Base-by-base conservation (phyloP, 1,284 basidiomycete genomes). In the Afroboletus lepidellus region DNA sequence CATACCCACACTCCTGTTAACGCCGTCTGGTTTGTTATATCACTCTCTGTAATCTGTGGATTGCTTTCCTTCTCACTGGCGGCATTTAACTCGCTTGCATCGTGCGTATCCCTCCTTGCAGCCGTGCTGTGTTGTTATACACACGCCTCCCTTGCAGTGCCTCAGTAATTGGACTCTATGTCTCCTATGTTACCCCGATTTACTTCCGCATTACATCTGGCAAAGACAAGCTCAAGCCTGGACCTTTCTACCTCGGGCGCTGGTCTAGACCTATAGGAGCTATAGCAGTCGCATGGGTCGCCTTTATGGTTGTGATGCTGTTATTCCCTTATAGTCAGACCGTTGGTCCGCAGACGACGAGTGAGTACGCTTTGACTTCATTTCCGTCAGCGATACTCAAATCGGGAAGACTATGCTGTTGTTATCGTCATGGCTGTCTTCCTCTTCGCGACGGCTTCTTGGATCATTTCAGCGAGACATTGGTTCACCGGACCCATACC, bases 1-100 rank as follows among this genome's bases (percentile, higher is more conserved):
- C 57, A 67, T 49, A 84, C 81, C 11, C 76, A 78, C 53, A 86
- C 83, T 7, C 84, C 85, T 1, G 82, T 86, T 13, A 79, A 85
- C 54, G 83, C 83, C 3, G 84, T 84, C 8, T 86, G 85, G 84
- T 73, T 87, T 46, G 84, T 85, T 15, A 79, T 85, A 65, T 61
- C 70, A 8, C 62, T 73, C 42, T 71, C 84, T n/a, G 79, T 70
- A 3, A 64, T 85, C 30, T 80, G 79, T 49, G 85, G 83, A 8
- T 60, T 83, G 3, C 69, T 87, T 3, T 83, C 82, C 3, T 85
- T 87, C 61, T 85, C 81, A 11, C 70, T 63, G 43, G 71, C 82
- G 1, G 84, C 82, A 3, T 66, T 87, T 30, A 72, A 78, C 15
- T 83, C 83, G 21, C 74, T 85, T 30, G 83, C 81, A 2, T 81